Evolutionary conservation across 2,329 filamentous ascomycete genomes (phyloP).

Genomic region (Parafenestella ontariensis): DNA sequence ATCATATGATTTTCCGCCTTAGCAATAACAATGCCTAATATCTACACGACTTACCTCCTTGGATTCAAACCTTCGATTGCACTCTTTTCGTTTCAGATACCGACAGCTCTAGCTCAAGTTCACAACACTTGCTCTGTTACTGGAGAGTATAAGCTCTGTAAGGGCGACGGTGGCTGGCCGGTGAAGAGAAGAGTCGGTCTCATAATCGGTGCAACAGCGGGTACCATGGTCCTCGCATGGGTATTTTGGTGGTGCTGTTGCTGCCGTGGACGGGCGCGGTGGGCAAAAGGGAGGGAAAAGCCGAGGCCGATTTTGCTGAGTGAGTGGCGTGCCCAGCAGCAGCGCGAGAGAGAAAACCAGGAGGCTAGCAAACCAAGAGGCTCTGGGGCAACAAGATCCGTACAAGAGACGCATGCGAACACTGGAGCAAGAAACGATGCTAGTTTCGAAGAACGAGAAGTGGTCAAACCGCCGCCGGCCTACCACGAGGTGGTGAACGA

Average conservation of each 20-base stretch:
- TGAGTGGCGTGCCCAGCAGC: not conserved
- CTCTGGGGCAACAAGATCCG: not conserved
- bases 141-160: too few relatives aligned
- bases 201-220: not conserved
- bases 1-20: too few relatives aligned
- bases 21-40: too few relatives aligned
- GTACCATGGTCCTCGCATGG: too few relatives aligned
- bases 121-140: too few relatives aligned
- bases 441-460: not conserved
- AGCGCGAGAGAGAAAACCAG: not conserved
- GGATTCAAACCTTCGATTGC: too few relatives aligned
- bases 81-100: too few relatives aligned
- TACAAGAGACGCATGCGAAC: not conserved
- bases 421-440: not conserved
- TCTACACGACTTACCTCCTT: too few relatives aligned
- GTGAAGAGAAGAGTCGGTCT: not conserved
- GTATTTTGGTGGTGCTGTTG: too few relatives aligned
- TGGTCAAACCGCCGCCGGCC: not conserved
- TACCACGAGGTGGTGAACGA: not conserved
- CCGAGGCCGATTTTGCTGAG: not conserved
- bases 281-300: not conserved
- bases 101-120: too few relatives aligned
- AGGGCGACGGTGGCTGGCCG: too few relatives aligned
- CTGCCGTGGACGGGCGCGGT: too few relatives aligned
- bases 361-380: not conserved